Evolutionary conservation across 2,329 filamentous ascomycete genomes (phyloP).

Genomic region (Emmonsiellopsis sp.): DNA sequence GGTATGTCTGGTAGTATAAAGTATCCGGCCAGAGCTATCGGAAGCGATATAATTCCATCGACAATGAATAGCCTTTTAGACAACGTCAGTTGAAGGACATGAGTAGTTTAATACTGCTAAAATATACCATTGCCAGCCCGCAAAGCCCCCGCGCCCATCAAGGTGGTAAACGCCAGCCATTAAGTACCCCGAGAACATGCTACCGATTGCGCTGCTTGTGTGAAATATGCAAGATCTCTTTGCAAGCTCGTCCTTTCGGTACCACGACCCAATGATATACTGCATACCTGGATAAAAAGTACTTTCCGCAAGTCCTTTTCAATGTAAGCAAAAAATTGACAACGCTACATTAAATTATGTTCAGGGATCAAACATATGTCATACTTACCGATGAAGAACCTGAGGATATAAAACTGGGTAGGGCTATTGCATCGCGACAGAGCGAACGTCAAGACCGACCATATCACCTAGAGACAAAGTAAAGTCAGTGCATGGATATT

Average conservation of each 20-base stretch:
- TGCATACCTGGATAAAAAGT: slow-evolving; percentile 46
- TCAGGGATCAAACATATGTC: no score
- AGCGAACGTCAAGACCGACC: slow-evolving; percentile 41
- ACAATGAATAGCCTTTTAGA: slow-evolving; percentile 40
- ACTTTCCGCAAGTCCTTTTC: slow-evolving; percentile 36
- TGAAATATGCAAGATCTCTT: slow-evolving; percentile 46
- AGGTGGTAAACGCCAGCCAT: slow-evolving; percentile 45
- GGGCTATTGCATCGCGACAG: slow-evolving; percentile 32
- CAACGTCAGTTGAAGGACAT: neutral
- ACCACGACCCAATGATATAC: slow-evolving; percentile 45
- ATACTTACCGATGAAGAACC: slow-evolving; percentile 39
- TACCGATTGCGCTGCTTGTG: slow-evolving; percentile 35
- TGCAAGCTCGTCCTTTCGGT: slow-evolving; percentile 41
- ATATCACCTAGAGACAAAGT: slow-evolving; percentile 26
- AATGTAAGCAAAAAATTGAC: neutral
- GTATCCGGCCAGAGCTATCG: slow-evolving; percentile 42
- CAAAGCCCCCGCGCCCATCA: slow-evolving; percentile 37
- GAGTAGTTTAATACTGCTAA: neutral
- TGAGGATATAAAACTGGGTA: slow-evolving; percentile 37
- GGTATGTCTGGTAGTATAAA: slow-evolving; percentile 42
- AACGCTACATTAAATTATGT: neutral
- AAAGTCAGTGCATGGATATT: neutral
- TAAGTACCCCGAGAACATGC: slow-evolving; percentile 42
- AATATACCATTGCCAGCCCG: slow-evolving; percentile 43
- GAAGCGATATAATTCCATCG: slow-evolving; percentile 45